A percentile compares a stretch with the other conserved stretches of the same genome.
Evolutionary conservation across 208 protist genomes (phyloP).

Genomic region (Vickermania ingenoplastis): DNA sequence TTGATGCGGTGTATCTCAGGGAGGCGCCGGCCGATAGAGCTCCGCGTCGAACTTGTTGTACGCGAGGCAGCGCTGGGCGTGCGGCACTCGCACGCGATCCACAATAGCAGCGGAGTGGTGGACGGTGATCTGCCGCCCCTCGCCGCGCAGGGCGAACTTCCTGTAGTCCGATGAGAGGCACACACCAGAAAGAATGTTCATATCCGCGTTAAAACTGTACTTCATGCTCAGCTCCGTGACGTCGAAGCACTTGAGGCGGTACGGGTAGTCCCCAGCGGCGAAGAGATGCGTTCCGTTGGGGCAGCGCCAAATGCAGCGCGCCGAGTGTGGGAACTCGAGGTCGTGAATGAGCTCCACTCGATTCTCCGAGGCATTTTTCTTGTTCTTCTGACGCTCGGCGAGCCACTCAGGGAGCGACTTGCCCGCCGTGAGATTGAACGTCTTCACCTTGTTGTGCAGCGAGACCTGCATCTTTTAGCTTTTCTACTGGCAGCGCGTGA

Average conservation of each 20-base stretch:
- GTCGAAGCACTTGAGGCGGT: slow-evolving; percentile 84
- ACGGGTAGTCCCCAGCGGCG: slow-evolving; percentile 80
- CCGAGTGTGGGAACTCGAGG: slow-evolving; percentile 82
- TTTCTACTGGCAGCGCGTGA: no score
- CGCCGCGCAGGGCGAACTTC: slow-evolving; percentile 78
- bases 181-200: slow-evolving; percentile 69
- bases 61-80: slow-evolving; percentile 67
- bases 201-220: slow-evolving; percentile 86
- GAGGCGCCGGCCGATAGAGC: slow-evolving; percentile 70
- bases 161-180: slow-evolving; percentile 82
- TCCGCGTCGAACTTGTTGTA: slow-evolving; percentile 68
- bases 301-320: slow-evolving; percentile 66
- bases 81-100: slow-evolving; percentile 71
- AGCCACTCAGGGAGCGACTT: slow-evolving; percentile 85
- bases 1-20: slow-evolving; percentile 75
- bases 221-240: slow-evolving; percentile 89
- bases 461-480: slow-evolving; percentile 78
- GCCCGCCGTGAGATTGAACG: slow-evolving; percentile 83
- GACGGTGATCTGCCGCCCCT: slow-evolving; percentile 73
- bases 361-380: slow-evolving; percentile 36
- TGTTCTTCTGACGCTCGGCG: slow-evolving; percentile 61
- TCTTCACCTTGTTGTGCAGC: slow-evolving; percentile 79
- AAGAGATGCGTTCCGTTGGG: slow-evolving; percentile 81
- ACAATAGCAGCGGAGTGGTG: slow-evolving; percentile 77
- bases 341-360: slow-evolving; percentile 84